Conservation (phyloP, 139 green algal genomes). For the Chlamydomonas incerta region DNA sequence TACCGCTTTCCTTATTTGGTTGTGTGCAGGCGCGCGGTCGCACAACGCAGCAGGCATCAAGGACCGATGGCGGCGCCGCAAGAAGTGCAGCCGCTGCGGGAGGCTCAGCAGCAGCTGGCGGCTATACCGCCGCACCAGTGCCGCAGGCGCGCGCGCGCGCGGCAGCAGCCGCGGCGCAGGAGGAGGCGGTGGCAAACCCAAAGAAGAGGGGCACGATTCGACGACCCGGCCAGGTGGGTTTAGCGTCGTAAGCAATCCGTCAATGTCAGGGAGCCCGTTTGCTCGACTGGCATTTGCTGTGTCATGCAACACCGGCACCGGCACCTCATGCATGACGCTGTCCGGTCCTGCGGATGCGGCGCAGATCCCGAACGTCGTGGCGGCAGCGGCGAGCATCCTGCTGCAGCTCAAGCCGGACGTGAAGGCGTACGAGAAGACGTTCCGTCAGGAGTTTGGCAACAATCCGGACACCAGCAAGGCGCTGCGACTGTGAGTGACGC, state of each 20-base stretch:
- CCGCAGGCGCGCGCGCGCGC: no score
- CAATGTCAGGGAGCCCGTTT: no score
- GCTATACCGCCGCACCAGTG: not conserved
- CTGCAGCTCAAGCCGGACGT: constrained; percentile 13
- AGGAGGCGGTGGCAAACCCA: not conserved
- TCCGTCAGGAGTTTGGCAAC: constrained; percentile 61
- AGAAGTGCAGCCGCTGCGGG: not conserved
- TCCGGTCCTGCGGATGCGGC: no score
- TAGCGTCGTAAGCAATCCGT: no score
- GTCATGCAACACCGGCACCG: no score
- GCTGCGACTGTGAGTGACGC: constrained; percentile 49
- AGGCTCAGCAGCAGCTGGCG: not conserved
- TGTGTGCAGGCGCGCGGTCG: no score
- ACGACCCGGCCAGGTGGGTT: no score
- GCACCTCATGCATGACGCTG: no score
- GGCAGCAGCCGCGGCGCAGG: no score
- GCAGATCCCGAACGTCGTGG: constrained; percentile 36
- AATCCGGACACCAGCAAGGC: constrained; percentile 72
- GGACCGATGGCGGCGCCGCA: not conserved
- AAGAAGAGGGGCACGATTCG: not conserved
- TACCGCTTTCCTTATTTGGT: no score
- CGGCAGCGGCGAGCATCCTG: constrained; percentile 23
- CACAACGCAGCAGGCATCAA: not conserved
- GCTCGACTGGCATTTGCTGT: no score
- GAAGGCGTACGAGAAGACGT: constrained; percentile 34